Evolutionary conservation across 2,329 filamentous ascomycete species (phyloP), one percentile per base, ranked within the genome.

Genomic region (Lasiodiplodia gonubiensis): DNA sequence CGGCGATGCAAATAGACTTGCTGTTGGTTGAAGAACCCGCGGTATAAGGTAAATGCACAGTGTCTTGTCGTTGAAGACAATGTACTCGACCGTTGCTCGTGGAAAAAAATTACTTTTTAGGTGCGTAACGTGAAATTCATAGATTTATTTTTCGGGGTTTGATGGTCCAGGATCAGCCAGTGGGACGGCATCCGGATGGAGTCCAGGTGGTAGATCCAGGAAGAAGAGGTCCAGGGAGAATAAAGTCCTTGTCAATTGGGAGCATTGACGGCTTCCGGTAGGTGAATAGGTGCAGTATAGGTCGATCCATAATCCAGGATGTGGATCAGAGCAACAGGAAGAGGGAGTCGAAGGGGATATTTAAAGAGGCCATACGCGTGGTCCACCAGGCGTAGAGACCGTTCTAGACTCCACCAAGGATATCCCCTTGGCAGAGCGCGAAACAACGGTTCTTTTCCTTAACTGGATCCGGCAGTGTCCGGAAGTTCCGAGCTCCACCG

Each of bases 61-160:
- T 16, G 21, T 11, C n/a, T 21, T 35, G 39, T 42, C 18, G 25
- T 14, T 18, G 46, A 49, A 46, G 37, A 42, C 23, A 12, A n/a
- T 61, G n/a, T 23, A 12, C 25, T 49, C 39, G 42, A 49, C 57
- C 57, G 42, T 61, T 35, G 39, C 57, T 49, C 39, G 35, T 61
- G 42, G 33, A 4, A 35, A 35, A 46, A 46, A 21, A 46, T 42
- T 48, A 49, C 57, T 61, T 42, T 49, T 49, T n/a, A n/a, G 30
- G 30, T 33, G 57, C n/a, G 25, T 25, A 21, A 16, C 25, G 33
- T 49, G 39, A 35, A 42, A 49, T 12, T 49, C 57, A 42, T 61
- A 25, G 5, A 39, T 18, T 18, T 57, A 25, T 61, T 48, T 49
- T 27, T 33, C 11, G 10, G 18, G 39, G n/a, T 21, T 49, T 27